Base-by-base conservation (phyloP, 2,329 filamentous ascomycete species). In the Microdochium trichocladiopsis region DNA sequence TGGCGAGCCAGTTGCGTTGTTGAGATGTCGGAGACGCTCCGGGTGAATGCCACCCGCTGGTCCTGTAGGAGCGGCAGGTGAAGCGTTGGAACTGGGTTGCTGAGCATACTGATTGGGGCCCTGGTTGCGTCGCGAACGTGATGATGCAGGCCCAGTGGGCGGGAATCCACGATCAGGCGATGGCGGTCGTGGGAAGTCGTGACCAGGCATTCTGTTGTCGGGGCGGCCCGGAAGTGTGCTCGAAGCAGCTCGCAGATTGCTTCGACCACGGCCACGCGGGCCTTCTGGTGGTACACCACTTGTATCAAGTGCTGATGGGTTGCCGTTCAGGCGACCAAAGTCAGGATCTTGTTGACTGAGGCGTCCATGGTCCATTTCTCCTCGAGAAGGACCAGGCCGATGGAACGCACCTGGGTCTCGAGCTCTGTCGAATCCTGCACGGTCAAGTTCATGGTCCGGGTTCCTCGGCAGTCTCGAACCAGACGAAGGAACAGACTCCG, bases 251-350 rank as follows among this genome's bases (percentile, higher is more conserved):
- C 76, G 72, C 47, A 66, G 62, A 47, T 67, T 66, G 58, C 68
- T 73, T 54, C 69, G 71, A 53, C 73, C 78, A 60, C 73, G 77
- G 57, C 72, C 77, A 50, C 76, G 74, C 16, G 82, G 80, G 2
- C 79, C 82, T n/a, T 77, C 76, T 3, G 81, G 81, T 5, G 18
- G 41, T 18, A 18, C 18, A 18, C 10, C 21, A 12, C 18, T 23
- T 18, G n/a, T 9, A 18, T 45, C 41, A 8, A 45, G 6, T 6
- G 21, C 41, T 21, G 41, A 9, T 11, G n/a, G 41, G 22, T 45
- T 21, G 41, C 4, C 69, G 55, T 81, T 84, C 48, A 86, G 70
- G 2, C 83, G 79, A 25, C 83, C 83, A 58, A 85, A 85, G 52
- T 79, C 82, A 16, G 79, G 78, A 62, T 86, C 82, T 57, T 82